These are phyloP conservation scores for Garcia nutans DNA, from an alignment of 345 rosid species.

Conservation along the genomic window DNA sequence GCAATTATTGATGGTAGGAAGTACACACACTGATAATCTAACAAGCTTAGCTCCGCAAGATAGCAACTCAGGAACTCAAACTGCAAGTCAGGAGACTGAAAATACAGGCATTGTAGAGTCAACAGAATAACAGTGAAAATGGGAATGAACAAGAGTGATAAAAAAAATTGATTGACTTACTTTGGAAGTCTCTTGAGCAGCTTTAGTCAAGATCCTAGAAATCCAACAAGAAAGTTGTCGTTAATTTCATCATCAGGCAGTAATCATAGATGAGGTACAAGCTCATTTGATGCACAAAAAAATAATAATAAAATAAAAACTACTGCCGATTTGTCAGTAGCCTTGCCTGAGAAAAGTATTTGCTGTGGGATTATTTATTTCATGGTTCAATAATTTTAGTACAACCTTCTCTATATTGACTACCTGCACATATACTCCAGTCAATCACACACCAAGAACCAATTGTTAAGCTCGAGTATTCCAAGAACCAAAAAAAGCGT, in stretches of 20 bases:
- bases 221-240: neutral
- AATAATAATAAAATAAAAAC: too few species aligned
- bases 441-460: neutral
- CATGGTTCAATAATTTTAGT: constrained; percentile 17
- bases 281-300: neutral
- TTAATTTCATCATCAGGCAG: neutral
- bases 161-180: constrained; percentile 9
- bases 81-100: constrained; percentile 18
- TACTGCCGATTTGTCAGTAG: neutral
- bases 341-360: constrained; percentile 27
- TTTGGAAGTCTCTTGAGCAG: constrained; percentile 8
- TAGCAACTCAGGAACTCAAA: constrained; percentile 25
- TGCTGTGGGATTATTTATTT: constrained; percentile 20
- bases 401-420: constrained; percentile 25
- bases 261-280: neutral
- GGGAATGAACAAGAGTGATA: neutral
- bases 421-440: constrained; percentile 17
- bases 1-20: constrained; percentile 28
- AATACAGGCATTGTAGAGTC: neutral
- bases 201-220: constrained; percentile 17
- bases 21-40: constrained; percentile 17
- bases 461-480: neutral
- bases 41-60: constrained; percentile 25
- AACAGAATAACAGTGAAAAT: neutral
- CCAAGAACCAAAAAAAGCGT: neutral